Evolutionary conservation across 352 stramenopile genomes (phyloP), one percentile per base, ranked within the genome.

Genomic region (Phytophthora cryptogea): DNA sequence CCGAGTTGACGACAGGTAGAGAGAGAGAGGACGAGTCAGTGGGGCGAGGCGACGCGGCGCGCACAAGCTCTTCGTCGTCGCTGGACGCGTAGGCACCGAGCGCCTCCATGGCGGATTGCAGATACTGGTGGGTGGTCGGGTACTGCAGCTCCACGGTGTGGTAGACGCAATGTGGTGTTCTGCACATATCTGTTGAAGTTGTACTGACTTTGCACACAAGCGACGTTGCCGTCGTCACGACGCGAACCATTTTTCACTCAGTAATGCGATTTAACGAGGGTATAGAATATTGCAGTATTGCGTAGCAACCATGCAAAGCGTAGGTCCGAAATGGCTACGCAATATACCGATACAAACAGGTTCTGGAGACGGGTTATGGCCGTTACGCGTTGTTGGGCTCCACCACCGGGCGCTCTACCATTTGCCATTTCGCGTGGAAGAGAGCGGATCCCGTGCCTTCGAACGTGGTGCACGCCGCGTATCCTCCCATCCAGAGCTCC

Each of bases 1-100:
- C 74, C 30, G 80, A 88, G 60, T 90, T 87, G 23, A 90, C 67
- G 8, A 66, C 44, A 8, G 74, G 76, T 5, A 88, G 61, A 50
- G 50, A 16, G n/a, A n/a, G 16, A 4, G 44, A 16, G 32, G 52
- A 2, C 27, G 54, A 52, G n/a, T 68, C 42, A 52, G 46, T 63
- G 36, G 50, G 63, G n/a, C 37, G 45, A 6, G 46, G 27, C 3
- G 54, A 43, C 5, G 20, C 17, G 14, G 54, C 32, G 40, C 30
- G 39, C 4, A 49, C 23, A 0, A 42, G 13, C 16, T 47, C 42
- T 20, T 86, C 74, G 1, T 86, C 76, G 40, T 83, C 76, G 54
- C 76, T 86, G 28, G 76, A 86, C 46, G 66, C 66, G 40, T 86
- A 86, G 13, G 68, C 57, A 57, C 54, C 63, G 27, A 86, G 66